Evolutionary conservation across 495 filamentous ascomycete species (phyloP).

Genomic region (Penicillium macrosclerotiorum): DNA sequence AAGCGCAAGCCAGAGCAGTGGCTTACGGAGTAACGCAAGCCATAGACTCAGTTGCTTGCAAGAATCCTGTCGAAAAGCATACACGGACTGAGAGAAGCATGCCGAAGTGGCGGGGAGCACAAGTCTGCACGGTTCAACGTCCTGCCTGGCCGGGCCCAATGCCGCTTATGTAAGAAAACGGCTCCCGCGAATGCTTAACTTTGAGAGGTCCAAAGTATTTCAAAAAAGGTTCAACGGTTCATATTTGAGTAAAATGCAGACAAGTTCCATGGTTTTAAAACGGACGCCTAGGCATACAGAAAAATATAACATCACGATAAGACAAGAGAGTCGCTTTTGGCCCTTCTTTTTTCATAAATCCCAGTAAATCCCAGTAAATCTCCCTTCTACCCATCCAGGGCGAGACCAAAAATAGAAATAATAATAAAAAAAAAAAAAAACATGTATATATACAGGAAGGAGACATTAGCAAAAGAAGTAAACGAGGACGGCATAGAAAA

Average conservation of each 20-base stretch:
- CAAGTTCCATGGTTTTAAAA: constrained; percentile 11
- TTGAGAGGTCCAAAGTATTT: too few species aligned
- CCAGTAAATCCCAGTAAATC: constrained; percentile 10
- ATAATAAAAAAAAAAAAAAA: constrained; percentile 10
- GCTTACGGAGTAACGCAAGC: not conserved
- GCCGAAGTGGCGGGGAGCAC: constrained; percentile 6
- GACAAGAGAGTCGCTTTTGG: constrained; percentile 21
- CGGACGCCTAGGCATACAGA: constrained; percentile 12
- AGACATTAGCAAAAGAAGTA: constrained; percentile 22
- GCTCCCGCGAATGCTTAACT: too few species aligned
- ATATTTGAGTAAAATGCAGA: not conserved
- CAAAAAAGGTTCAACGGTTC: too few species aligned
- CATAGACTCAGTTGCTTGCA: not conserved
- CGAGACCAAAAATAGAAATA: constrained; percentile 11
- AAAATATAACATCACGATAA: too few species aligned
- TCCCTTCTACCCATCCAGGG: constrained; percentile 29
- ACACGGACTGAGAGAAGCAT: not conserved
- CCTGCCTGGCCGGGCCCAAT: not conserved
- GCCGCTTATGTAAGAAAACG: too few species aligned
- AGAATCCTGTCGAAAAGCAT: not conserved
- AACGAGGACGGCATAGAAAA: constrained; percentile 17
- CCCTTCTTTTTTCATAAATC: constrained; percentile 9
- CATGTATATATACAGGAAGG: constrained; percentile 39
- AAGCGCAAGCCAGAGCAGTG: not conserved
- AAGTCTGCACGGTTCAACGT: not conserved